Evolutionary conservation across 768 basidiomycete genomes (phyloP), one percentile per base, ranked within the genome.

Genomic region (Xerocomellus intermedius): DNA sequence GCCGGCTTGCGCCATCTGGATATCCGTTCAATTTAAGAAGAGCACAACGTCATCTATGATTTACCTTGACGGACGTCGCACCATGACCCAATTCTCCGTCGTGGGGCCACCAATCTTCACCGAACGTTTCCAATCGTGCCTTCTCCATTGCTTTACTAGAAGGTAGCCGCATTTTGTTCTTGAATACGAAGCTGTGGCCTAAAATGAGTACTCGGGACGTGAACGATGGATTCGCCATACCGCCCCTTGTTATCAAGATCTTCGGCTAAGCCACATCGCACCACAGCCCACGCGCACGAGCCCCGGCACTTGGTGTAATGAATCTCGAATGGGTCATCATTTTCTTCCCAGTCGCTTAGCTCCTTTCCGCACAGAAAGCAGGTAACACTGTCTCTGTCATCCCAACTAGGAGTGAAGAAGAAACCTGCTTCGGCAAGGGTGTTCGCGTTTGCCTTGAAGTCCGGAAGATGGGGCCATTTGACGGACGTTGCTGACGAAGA

Each of bases 391-490:
- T 94, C 91, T 16, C 75, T 76, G 56, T 87, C 84, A 22, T 84
- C 81, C 55, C 75, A 74, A 59, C 80, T 82, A 0, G 91, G 91
- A 58, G 78, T 78, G 72, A 80, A 94, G 77, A 83, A 95, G 74
- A 96, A 98, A 9, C 95, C 95, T 3, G 95, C 95, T 60, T 88
- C 84, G 2, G 95, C 88, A 16, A 98, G 82, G 4, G 81, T 77
- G 50, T 79, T 72, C 1, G 94, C 86, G 48, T 82, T 94, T 43
- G 94, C 87, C 48, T 74, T 72, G 68, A 83, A 90, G 17, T 74
- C 63, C 0, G 70, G 41, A 0, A 88, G 81, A 60, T 95, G 90
- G 0, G 93, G 87, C 91, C 93, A 98, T 72, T 83, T 88, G 45
- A 76, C 52, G n/a, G 82, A 60, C 38, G 73, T 72, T 2, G 72